Evolutionary conservation across 441 rosid species (phyloP), one percentile per base, ranked within the genome.

Genomic region (Adansonia madagascariensis): DNA sequence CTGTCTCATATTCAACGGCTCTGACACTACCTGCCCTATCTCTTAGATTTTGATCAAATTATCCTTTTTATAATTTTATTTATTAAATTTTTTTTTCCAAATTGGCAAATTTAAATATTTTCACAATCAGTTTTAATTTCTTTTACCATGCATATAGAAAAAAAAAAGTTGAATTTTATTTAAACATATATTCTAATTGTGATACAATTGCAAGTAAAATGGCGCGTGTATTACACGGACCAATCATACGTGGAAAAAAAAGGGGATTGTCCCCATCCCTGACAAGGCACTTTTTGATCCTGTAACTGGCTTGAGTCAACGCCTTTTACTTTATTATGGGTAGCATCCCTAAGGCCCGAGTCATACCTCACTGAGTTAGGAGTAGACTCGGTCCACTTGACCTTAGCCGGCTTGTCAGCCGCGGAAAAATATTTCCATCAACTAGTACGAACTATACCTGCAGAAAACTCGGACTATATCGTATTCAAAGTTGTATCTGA

Each of bases 301-400:
- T 75, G 56, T 52, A 52, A 73, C 61, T 39, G 8, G 59, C 22
- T 0, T 1, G 9, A 24, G 86, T 84, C 86, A 82, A 84, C 85
- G 77, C 27, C 81, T 79, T 76, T 46, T 44, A 20, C 64, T 18
- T 65, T 35, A 50, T 74, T 4, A 24, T 63, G 56, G 80, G 82
- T 31, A 81, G 77, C 80, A 66, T 77, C 17, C 62, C 77, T 31
- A 67, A 62, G 44, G 9, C 41, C 76, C 69, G 27, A 44, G 24
- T 61, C 50, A 46, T 46, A 1, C 7, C 11, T 8, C 27, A 46
- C 4, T 22, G 31, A 39, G 56, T 61, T 43, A 74, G 47, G 20
- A 61, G 22, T 10, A 35, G 15, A 61, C 56, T 74, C 57, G 68
- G 67, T 8, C 3, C 8, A 18, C 11, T 17, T 7, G 3, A 17